Conservation (phyloP, 768 basidiomycete genomes). For the Xerocomellus chrysenteron region DNA sequence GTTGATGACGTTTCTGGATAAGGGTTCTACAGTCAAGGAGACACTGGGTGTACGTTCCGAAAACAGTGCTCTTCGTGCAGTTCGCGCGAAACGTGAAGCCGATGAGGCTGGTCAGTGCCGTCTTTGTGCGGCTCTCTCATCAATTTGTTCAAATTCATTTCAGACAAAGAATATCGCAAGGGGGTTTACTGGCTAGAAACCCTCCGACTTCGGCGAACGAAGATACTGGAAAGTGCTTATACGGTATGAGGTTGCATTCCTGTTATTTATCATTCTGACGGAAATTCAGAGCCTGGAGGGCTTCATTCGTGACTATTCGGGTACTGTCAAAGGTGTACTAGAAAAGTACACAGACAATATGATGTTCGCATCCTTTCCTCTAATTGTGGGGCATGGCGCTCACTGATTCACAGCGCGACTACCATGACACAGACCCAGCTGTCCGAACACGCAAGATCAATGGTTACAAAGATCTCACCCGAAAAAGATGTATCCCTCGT, state of each 20-base stretch:
- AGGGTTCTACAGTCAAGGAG: constrained; percentile 65
- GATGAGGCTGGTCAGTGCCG: constrained; percentile 76
- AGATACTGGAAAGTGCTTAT: constrained; percentile 79
- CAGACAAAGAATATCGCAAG: constrained; percentile 88
- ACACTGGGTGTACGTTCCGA: constrained; percentile 54
- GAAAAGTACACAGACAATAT: constrained; percentile 79
- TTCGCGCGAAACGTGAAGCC: constrained; percentile 83
- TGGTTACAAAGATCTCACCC: constrained; percentile 67
- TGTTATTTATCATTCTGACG: constrained; percentile 11
- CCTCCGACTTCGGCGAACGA: constrained; percentile 74
- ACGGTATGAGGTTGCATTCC: constrained; percentile 45
- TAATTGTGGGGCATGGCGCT: not conserved
- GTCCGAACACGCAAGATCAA: constrained; percentile 58
- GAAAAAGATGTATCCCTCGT: constrained; percentile 66
- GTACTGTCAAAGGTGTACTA: constrained; percentile 59
- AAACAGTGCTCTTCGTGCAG: constrained; percentile 67
- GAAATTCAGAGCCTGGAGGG: constrained; percentile 67
- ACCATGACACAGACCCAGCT: constrained; percentile 73
- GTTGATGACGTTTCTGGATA: constrained; percentile 82
- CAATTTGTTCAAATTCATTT: constrained; percentile 1
- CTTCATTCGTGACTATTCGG: constrained; percentile 73
- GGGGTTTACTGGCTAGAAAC: constrained; percentile 94
- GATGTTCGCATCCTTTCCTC: constrained; percentile 38
- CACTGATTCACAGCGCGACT: constrained; percentile 60
- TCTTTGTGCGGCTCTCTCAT: not conserved